Base-by-base conservation (phyloP, 768 basidiomycete species). In the Mycena pura region DNA sequence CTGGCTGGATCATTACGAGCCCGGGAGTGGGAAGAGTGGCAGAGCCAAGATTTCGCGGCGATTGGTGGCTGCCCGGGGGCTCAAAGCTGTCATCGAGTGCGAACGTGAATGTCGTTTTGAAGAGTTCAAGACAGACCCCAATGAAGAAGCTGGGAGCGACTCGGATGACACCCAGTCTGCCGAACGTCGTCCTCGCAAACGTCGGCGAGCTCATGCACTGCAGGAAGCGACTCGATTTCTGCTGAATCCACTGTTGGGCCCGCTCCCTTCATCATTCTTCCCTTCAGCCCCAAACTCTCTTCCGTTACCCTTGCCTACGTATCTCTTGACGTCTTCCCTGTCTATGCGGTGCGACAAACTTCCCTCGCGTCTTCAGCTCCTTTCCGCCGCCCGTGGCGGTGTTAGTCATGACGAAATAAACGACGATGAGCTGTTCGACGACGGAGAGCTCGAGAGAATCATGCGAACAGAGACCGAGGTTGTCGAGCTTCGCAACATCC, bases 391-490 rank as follows among this genome's bases (percentile, higher is more conserved):
- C 44, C 86, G 89, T 41, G 88, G 90, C 43, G 87, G 86, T 32
- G 80, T 79, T 45, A 76, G 75, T 6, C 77, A 73, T 32, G 76
- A 76, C 22, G 74, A 80, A 21, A 84, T 93, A 19, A 62, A 67
- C 2, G 92, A 94, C 60, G 87, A 91, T 8, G 92, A 93, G 58
- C 75, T 93, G 22, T 91, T 93, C 60, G 82, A 74, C 3, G 81
- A 84, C 28, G 88, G 86, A 3, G 92, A 93, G 71, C 71, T 90
- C 25, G 90, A 92, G 53, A 80, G 76, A 19, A 52, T 91, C 27
- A 64, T 91, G 21, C 76, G 92, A 55, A 75, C 67, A 44, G 77
- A 83, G 29, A 80, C 78, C 21, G 88, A 92, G 70, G 77, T 78
- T 15, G 74, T 77, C 49, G 73, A 76, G 2, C 70, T 90, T 60